Evolutionary conservation across 1,284 basidiomycete genomes (phyloP).

Genomic region (Fomitopsis schrenkii): DNA sequence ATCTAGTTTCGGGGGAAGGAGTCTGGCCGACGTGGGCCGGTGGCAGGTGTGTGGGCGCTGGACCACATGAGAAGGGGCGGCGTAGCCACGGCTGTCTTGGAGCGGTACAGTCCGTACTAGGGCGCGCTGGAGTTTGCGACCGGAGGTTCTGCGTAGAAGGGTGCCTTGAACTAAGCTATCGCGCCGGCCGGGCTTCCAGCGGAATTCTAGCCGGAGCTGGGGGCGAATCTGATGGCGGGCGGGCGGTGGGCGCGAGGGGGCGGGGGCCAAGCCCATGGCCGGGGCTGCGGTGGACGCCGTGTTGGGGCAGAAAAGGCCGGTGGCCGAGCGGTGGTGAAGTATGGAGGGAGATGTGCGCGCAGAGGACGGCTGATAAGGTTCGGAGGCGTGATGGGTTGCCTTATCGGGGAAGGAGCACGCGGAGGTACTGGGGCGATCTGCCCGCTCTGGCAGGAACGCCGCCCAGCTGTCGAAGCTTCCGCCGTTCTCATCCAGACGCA

Average conservation of each 20-base stretch:
- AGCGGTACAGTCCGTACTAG: not conserved
- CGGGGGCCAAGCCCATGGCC: not conserved
- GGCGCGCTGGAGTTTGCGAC: not conserved
- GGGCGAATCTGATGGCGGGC: not conserved
- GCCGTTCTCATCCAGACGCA: not conserved
- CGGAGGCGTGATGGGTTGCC: conserved; percentile 1
- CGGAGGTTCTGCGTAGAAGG: conserved; percentile 3
- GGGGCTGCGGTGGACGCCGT: not conserved
- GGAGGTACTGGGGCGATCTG: conserved; percentile 8
- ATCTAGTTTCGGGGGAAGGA: not conserved
- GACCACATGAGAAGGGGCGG: conserved; percentile 1
- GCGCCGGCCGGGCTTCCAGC: conserved; percentile 4
- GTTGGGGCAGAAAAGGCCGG: not conserved
- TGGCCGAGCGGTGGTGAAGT: not conserved
- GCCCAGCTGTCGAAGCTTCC: not conserved
- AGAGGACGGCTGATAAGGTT: not conserved
- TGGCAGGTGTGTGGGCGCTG: not conserved
- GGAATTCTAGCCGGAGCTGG: not conserved
- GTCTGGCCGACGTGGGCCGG: not conserved
- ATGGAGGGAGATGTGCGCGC: not conserved
- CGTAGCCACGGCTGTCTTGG: not conserved
- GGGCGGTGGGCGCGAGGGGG: not conserved
- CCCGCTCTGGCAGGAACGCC: not conserved
- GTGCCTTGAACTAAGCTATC: conserved; percentile 5
- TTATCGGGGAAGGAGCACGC: not conserved